Conservation (phyloP, 2,329 filamentous ascomycete species). For the Colletotrichum melonis region DNA sequence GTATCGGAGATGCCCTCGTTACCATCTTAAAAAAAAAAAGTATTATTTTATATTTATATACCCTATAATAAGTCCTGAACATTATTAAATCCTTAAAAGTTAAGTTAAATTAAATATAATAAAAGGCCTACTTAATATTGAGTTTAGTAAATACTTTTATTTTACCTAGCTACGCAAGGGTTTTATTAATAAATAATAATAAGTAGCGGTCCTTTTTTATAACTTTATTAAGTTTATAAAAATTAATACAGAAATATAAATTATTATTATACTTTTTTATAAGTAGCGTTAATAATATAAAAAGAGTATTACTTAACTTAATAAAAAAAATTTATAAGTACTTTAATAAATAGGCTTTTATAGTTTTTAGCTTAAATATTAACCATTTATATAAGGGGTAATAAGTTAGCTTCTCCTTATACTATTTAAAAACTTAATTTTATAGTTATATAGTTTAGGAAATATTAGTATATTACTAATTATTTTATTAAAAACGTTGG, state of each 20-base stretch:
- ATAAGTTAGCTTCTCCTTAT: fast-evolving
- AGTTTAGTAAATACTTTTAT: fast-evolving
- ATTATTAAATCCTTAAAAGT: fast-evolving
- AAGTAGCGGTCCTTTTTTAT: too few relatives aligned
- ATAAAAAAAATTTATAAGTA: too few relatives aligned
- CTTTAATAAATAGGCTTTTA: fast-evolving
- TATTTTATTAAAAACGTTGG: fast-evolving
- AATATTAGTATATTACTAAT: fast-evolving
- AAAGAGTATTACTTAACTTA: too few relatives aligned
- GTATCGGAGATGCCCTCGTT: too few relatives aligned
- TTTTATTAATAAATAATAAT: fast-evolving
- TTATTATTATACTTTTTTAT: too few relatives aligned
- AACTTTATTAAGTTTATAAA: too few relatives aligned
- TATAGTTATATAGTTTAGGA: too few relatives aligned
- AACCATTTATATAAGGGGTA: too few relatives aligned
- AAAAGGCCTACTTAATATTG: too few relatives aligned
- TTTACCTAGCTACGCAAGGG: fast-evolving
- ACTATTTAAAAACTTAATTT: fast-evolving
- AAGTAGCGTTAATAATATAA: fast-evolving
- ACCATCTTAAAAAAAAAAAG: too few relatives aligned
- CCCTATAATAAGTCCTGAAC: fast-evolving
- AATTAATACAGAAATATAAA: fast-evolving
- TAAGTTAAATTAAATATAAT: fast-evolving
- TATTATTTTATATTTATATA: too few relatives aligned
- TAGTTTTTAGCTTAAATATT: fast-evolving